A percentile compares a stretch with the other conserved stretches of the same genome.
phyloP scores from a whole-genome alignment of 352 stramenopile genomes.

The Globisporangium rhizosaccharum region DNA sequence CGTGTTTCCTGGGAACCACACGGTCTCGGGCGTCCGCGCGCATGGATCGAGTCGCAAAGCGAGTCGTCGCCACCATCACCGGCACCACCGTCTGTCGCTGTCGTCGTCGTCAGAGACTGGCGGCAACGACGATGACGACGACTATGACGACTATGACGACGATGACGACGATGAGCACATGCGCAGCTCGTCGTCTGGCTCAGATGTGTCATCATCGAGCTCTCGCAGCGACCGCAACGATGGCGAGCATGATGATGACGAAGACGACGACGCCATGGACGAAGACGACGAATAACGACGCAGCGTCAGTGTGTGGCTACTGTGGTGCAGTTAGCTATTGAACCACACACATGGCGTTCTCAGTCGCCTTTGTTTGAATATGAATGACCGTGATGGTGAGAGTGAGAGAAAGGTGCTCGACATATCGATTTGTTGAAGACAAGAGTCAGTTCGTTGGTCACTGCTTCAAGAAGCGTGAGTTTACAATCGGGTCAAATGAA shows the following conservation, averaged over 20 bases:
- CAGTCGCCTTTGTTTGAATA: too few species aligned
- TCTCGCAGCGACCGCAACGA: slow-evolving; percentile 24
- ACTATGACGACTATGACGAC: slow-evolving; percentile 9
- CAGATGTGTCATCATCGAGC: slow-evolving; percentile 21
- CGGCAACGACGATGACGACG: slow-evolving; percentile 8
- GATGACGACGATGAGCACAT: slow-evolving; percentile 14
- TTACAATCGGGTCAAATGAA: too few species aligned
- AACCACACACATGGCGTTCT: too few species aligned
- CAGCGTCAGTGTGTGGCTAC: too few species aligned
- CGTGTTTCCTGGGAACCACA: slow-evolving; percentile 27
- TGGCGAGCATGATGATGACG: slow-evolving; percentile 13
- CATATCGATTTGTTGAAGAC: too few species aligned
- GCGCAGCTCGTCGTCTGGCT: slow-evolving; percentile 23
- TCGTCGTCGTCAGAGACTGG: neutral
- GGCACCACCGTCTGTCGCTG: neutral
- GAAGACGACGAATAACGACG: slow-evolving; percentile 16
- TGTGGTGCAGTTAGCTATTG: too few species aligned
- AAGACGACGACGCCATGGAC: slow-evolving; percentile 15
- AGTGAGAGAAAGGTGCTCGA: too few species aligned
- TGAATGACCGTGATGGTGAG: too few species aligned
- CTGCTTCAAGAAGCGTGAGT: too few species aligned
- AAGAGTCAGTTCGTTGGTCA: too few species aligned
- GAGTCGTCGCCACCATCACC: slow-evolving; percentile 3
- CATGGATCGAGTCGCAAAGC: slow-evolving; percentile 3
- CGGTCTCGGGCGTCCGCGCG: neutral